Conservation (phyloP, 371 early-diverging fungal genomes). For the Rhizopus stolonifer region DNA sequence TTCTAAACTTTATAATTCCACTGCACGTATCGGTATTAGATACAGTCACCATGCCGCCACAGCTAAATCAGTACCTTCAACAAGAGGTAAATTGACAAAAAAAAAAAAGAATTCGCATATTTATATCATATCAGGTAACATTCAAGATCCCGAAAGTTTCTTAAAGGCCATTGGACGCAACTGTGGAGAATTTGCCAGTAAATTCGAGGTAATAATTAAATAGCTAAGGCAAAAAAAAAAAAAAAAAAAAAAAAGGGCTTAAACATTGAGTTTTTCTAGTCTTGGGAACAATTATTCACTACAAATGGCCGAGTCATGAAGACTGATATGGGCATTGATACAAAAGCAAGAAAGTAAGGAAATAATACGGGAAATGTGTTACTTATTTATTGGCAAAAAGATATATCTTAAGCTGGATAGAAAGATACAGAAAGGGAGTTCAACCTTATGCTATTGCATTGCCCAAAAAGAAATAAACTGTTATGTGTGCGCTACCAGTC, state of each 20-base stretch:
- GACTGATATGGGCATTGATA: slow-evolving; percentile 46
- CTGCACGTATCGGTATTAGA: slow-evolving; percentile 21
- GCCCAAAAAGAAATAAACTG: slow-evolving; percentile 24
- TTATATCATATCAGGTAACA: slow-evolving; percentile 35
- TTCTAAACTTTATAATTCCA: background rate
- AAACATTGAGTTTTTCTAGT: slow-evolving; percentile 20
- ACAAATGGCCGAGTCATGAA: slow-evolving; percentile 50
- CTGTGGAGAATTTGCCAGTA: slow-evolving; percentile 55
- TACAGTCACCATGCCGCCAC: slow-evolving; percentile 21
- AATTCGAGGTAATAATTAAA: slow-evolving; percentile 53
- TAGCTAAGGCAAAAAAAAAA: too few relatives aligned
- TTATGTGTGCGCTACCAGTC: slow-evolving; percentile 67
- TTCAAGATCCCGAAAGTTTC: slow-evolving; percentile 47
- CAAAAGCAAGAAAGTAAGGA: slow-evolving; percentile 41
- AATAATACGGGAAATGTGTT: background rate
- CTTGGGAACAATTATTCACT: slow-evolving; percentile 66
- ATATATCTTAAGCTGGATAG: slow-evolving; percentile 57
- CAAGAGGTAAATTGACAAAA: slow-evolving; percentile 20
- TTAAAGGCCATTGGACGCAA: slow-evolving; percentile 61
- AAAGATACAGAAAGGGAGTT: slow-evolving; percentile 51
- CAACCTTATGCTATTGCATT: slow-evolving; percentile 43
- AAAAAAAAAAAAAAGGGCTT: background rate
- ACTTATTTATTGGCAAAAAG: slow-evolving; percentile 20
- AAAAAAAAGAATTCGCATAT: background rate
- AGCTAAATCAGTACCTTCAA: slow-evolving; percentile 17